A percentile compares a stretch with the other conserved stretches of the same genome.
phyloP scores from a whole-genome alignment of 257 asterid species.

The Petunia secreta region DNA sequence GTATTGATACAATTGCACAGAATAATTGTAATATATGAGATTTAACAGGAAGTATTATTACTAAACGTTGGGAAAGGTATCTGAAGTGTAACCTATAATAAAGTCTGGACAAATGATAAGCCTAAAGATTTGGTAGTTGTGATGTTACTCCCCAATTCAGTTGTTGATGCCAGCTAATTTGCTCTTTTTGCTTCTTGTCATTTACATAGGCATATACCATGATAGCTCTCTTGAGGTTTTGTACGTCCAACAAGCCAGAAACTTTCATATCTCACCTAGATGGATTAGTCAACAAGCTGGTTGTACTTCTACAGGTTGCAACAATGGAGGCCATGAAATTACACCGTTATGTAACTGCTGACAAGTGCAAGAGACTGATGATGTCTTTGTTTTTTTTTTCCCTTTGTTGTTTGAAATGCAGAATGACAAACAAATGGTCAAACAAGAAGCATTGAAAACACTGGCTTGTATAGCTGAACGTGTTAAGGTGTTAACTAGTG shows the following conservation, averaged over 20 bases:
- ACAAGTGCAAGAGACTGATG: not conserved
- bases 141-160: too few species aligned
- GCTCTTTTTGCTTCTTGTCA: too few species aligned
- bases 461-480: conserved; percentile 92
- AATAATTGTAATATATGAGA: too few species aligned
- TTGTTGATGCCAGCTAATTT: not conserved
- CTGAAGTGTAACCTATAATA: too few species aligned
- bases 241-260: conserved; percentile 85
- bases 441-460: conserved; percentile 90
- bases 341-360: too few species aligned
- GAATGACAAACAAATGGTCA: conserved; percentile 95
- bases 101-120: too few species aligned
- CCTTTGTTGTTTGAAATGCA: conserved; percentile 39
- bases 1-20: too few species aligned
- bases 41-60: too few species aligned
- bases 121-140: too few species aligned
- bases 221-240: conserved; percentile 83
- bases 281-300: conserved; percentile 79
- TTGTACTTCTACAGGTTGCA: conserved; percentile 72
- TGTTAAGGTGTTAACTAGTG: conserved; percentile 59
- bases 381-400: not conserved
- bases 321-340: not conserved
- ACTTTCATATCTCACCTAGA: conserved; percentile 80
- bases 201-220: conserved; percentile 84
- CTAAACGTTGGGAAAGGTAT: too few species aligned